Percentiles rank a stretch among this genome's conserved stretches.
phyloP scores from a whole-genome alignment of 352 stramenopile species.

The Globisporangium uncinulatum region DNA sequence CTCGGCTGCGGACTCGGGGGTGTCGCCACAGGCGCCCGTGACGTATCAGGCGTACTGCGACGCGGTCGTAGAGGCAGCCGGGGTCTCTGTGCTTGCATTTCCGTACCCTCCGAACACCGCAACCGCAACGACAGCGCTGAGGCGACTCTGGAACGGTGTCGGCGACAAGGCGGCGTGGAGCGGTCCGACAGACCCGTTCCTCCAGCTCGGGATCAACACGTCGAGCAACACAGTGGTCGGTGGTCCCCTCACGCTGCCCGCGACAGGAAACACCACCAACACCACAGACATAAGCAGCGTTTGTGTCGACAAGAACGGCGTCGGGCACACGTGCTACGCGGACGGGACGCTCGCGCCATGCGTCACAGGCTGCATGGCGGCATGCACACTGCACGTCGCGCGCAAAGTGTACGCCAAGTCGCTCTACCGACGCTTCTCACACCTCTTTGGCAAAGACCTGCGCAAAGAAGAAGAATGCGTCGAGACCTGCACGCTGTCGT shows the following conservation, averaged over 20 bases:
- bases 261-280: conserved; percentile 5
- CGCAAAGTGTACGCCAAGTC: conserved; percentile 34
- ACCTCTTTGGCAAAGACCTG: conserved; percentile 71
- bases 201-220: conserved; percentile 45
- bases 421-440: conserved; percentile 43
- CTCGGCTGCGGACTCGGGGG: conserved; percentile 31
- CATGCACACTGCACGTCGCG: conserved; percentile 39
- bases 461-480: conserved; percentile 67
- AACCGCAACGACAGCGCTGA: conserved; percentile 19
- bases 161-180: conserved; percentile 30
- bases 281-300: conserved; percentile 32
- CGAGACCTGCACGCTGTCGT: conserved; percentile 50
- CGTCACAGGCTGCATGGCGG: conserved; percentile 49
- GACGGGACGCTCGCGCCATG: conserved; percentile 33
- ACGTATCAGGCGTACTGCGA: conserved; percentile 75
- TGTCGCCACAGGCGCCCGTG: conserved; percentile 20
- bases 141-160: conserved; percentile 65
- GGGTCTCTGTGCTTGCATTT: conserved; percentile 32
- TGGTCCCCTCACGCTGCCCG: conserved; percentile 7
- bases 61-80: conserved; percentile 19
- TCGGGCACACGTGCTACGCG: conserved; percentile 62
- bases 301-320: conserved; percentile 54
- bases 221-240: conserved; percentile 36
- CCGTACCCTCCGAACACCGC: conserved; percentile 36
- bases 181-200: conserved; percentile 54